Conservation (phyloP, 2,329 filamentous ascomycete genomes). For the Aulographum hederae region DNA sequence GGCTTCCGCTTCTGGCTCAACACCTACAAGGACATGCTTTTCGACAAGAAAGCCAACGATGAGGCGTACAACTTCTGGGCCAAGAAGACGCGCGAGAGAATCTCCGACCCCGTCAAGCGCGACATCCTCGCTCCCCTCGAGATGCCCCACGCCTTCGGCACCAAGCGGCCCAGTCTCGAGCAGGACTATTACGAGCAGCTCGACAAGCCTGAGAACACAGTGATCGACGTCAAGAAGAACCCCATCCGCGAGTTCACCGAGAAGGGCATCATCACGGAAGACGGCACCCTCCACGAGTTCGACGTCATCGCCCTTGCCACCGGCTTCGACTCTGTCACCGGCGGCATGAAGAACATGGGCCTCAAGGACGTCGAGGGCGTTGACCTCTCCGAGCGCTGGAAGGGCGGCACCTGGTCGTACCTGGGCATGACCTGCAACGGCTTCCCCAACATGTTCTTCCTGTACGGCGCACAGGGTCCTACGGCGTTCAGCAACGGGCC, state of each 20-base stretch:
- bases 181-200: slow-evolving; percentile 29
- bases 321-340: slow-evolving; percentile 16
- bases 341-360: slow-evolving; percentile 3
- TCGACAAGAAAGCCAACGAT: slow-evolving; percentile 22
- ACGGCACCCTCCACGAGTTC: slow-evolving; percentile 22
- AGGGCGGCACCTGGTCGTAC: slow-evolving; percentile 2
- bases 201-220: slow-evolving; percentile 22
- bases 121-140: slow-evolving; percentile 27
- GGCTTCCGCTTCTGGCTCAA: slow-evolving; percentile 24
- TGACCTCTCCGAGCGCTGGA: slow-evolving; percentile 4
- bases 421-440: slow-evolving; percentile 3
- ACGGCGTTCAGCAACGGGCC: slow-evolving; percentile 10
- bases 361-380: slow-evolving; percentile 1
- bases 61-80: slow-evolving; percentile 29
- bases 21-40: slow-evolving; percentile 22
- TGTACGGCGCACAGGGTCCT: slow-evolving; percentile 24
- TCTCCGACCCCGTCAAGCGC: slow-evolving; percentile 24
- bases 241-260: slow-evolving; percentile 21
- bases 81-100: slow-evolving; percentile 22
- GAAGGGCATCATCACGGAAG: slow-evolving; percentile 20
- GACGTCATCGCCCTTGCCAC: slow-evolving; percentile 27
- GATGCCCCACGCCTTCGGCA: slow-evolving; percentile 26
- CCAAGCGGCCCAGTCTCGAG: slow-evolving; percentile 27
- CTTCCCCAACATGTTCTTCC: slow-evolving; percentile 12
- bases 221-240: slow-evolving; percentile 23